These are phyloP conservation scores for Fusarium compactum DNA, from an alignment of 2,329 filamentous ascomycete species.

Conservation along the genomic window DNA sequence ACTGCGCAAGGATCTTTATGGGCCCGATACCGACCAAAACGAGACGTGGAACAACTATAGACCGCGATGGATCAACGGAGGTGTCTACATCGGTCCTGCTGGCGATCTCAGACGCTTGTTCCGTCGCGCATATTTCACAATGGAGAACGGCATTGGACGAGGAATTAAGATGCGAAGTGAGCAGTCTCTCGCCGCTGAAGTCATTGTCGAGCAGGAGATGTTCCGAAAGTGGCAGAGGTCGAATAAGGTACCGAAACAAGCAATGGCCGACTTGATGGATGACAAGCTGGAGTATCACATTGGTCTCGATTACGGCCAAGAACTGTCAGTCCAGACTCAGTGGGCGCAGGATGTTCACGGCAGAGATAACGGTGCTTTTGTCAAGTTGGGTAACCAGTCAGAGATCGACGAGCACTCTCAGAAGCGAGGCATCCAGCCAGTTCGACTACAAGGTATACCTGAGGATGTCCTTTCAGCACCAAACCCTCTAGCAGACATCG, in stretches of 20 bases:
- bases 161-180: constrained; percentile 8
- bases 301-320: constrained; percentile 16
- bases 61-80: constrained; percentile 17
- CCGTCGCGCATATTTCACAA: constrained; percentile 2
- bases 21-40: constrained; percentile 3
- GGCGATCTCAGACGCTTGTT: constrained; percentile 19
- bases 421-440: neutral
- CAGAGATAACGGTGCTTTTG: constrained; percentile 3
- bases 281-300: constrained; percentile 4
- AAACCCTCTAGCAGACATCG: neutral
- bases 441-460: neutral
- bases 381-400: neutral
- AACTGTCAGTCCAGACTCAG: neutral
- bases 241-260: neutral
- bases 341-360: neutral
- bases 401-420: constrained; percentile 1
- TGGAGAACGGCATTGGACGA: neutral
- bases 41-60: neutral
- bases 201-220: constrained; percentile 5
- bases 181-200: constrained; percentile 8
- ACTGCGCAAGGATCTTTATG: constrained; percentile 10
- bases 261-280: neutral
- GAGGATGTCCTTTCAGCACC: constrained; percentile 2
- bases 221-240: constrained; percentile 1
- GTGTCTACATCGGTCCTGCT: constrained; percentile 22